Evolutionary conservation across 1,284 basidiomycete genomes (phyloP).

Genomic region (Dichomitus squalens): DNA sequence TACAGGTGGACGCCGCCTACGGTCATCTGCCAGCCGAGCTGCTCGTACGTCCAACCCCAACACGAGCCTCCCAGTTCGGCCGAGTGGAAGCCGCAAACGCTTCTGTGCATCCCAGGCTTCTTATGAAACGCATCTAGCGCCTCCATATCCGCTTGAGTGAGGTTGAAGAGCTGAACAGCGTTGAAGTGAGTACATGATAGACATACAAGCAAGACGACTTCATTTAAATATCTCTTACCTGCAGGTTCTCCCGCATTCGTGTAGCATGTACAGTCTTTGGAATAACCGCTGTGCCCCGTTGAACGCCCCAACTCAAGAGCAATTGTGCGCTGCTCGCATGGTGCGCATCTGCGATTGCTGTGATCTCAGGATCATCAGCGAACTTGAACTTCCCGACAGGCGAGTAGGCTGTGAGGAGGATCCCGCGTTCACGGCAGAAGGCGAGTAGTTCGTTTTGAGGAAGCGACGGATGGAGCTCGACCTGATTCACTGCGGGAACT

Average conservation of each 20-base stretch:
- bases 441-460: constrained; percentile 46
- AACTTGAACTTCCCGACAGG: constrained; percentile 46
- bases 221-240: constrained; percentile 28
- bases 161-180: constrained; percentile 36
- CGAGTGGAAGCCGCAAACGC: constrained; percentile 38
- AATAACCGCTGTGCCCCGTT: constrained; percentile 43
- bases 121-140: constrained; percentile 42
- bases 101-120: constrained; percentile 48
- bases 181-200: background rate
- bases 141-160: constrained; percentile 42
- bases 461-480: constrained; percentile 48
- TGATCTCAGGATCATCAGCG: constrained; percentile 34
- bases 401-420: constrained; percentile 60
- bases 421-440: constrained; percentile 49
- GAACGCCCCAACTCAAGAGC: constrained; percentile 51
- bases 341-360: constrained; percentile 47
- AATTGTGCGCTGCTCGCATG: constrained; percentile 49
- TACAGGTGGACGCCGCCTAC: constrained; percentile 34
- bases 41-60: constrained; percentile 51
- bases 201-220: background rate
- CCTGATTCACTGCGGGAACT: constrained; percentile 55
- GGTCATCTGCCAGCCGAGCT: constrained; percentile 47
- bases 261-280: constrained; percentile 49
- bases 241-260: constrained; percentile 49
- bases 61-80: constrained; percentile 36